A percentile compares a stretch with the other conserved stretches of the same genome.
phyloP scores from a whole-genome alignment of 441 rosid species.

The Syzygium malaccense region DNA sequence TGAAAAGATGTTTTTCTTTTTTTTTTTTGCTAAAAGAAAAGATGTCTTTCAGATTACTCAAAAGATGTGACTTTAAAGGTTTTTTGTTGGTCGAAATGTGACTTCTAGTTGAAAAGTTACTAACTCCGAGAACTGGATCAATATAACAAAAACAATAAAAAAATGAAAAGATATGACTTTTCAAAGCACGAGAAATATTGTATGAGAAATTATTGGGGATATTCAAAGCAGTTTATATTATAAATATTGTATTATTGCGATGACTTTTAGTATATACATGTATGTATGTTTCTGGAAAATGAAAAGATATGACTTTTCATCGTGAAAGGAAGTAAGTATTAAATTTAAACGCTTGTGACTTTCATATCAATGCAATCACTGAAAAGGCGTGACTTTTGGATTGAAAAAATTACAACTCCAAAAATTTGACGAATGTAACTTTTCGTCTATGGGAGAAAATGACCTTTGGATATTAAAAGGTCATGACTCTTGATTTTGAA shows the following conservation, averaged over 20 bases:
- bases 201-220: neutral
- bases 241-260: neutral
- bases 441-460: rapidly evolving
- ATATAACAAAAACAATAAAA: neutral
- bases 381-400: rapidly evolving
- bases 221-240: rapidly evolving
- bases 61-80: too few species aligned
- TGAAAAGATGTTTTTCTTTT: neutral
- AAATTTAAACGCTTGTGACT: rapidly evolving
- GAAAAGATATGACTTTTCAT: neutral
- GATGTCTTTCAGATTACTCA: too few species aligned
- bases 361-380: rapidly evolving
- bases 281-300: neutral
- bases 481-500: neutral
- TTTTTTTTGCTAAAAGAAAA: too few species aligned
- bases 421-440: rapidly evolving
- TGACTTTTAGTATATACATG: neutral
- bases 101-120: neutral
- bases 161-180: neutral
- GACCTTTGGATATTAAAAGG: neutral
- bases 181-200: rapidly evolving
- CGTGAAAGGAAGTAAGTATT: rapidly evolving
- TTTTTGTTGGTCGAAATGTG: neutral
- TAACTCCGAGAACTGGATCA: neutral
- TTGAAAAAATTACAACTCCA: neutral